Evolutionary conservation across 139 green algal species (phyloP), one percentile per base, ranked within the genome.

Genomic region (Haematococcus lacustris): DNA sequence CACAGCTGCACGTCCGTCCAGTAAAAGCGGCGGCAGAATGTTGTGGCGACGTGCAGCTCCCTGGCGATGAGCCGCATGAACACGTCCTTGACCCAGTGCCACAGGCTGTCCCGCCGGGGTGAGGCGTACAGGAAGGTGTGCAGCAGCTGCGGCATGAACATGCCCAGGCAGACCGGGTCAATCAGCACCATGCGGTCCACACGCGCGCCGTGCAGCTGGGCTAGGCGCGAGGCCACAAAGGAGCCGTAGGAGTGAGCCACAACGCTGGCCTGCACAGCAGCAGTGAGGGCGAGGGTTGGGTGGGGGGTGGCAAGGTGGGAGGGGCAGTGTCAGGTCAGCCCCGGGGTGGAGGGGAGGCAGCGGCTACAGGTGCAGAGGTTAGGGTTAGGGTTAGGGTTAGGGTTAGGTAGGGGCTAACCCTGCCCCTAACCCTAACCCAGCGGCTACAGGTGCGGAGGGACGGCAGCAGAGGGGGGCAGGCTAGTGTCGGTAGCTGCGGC

Each of bases 61-160:
- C 75, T 68, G 3, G 79, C 77, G 13, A 73, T 71, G 53, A 84
- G 81, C 6, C n/a, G 73, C 51, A 75, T 32, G 62, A 38, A 71
- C 68, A 3, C 34, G 74, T 71, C 70, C 70, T 66, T 40, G 28
- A 80, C 66, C 28, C 34, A 70, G 64, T 39, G 25, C 32, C 63
- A 34, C 13, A 73, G 40, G 70, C 7, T 51, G 26, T 50, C 51
- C 17, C 37, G 51, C 35, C 77, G 68, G 5, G 68, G 65, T 17
- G 61, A 39, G 13, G 43, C 66, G 73, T 82, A 82, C 25, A 85
- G 69, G 70, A 85, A 85, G 76, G 74, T 79, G 70, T 75, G 40
- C 65, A 85, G 66, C 59, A 85, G 73, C 53, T 77, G 68, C 0
- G 76, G 76, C 80, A 82, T 76, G 70, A 82, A 85, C 80, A 85